phyloP scores from a whole-genome alignment of 2,329 filamentous ascomycete genomes.

The Fusarium tjaetaba region DNA sequence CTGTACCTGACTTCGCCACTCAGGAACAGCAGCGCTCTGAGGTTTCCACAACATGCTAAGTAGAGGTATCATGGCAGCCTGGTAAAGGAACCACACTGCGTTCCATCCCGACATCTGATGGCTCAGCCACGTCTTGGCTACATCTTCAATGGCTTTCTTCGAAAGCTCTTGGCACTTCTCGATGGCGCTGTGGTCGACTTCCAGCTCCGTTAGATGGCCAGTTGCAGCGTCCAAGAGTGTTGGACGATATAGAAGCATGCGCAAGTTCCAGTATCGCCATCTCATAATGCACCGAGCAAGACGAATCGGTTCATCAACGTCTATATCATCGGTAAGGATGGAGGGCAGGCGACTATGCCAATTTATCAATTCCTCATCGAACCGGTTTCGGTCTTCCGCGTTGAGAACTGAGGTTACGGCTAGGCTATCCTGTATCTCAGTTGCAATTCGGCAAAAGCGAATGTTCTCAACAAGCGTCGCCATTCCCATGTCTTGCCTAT shows the following conservation, averaged over 20 bases:
- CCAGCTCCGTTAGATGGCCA: not conserved
- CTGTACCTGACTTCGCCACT: not conserved
- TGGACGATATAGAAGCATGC: conserved; percentile 2
- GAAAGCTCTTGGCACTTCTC: conserved; percentile 4
- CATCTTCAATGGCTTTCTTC: not conserved
- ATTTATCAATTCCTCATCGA: not conserved
- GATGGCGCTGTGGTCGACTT: not conserved
- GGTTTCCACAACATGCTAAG: conserved; percentile 1
- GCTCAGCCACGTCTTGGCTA: not conserved
- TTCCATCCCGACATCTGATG: conserved; percentile 14
- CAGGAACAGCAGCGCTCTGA: not conserved
- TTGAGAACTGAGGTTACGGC: not conserved
- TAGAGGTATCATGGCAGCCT: not conserved
- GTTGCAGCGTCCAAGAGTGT: not conserved
- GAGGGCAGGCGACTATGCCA: not conserved
- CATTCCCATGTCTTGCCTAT: not conserved
- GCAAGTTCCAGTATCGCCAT: conserved; percentile 8
- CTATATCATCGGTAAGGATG: not conserved
- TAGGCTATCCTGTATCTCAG: conserved; percentile 6
- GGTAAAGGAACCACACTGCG: conserved; percentile 9
- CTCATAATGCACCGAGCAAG: conserved; percentile 6
- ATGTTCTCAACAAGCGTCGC: not conserved
- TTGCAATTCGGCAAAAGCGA: conserved; percentile 1
- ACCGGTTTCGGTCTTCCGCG: not conserved
- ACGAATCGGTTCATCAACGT: not conserved